Evolutionary conservation across 2,329 filamentous ascomycete genomes (phyloP), one percentile per base, ranked within the genome.

Genomic region (Fusarium armeniacum): DNA sequence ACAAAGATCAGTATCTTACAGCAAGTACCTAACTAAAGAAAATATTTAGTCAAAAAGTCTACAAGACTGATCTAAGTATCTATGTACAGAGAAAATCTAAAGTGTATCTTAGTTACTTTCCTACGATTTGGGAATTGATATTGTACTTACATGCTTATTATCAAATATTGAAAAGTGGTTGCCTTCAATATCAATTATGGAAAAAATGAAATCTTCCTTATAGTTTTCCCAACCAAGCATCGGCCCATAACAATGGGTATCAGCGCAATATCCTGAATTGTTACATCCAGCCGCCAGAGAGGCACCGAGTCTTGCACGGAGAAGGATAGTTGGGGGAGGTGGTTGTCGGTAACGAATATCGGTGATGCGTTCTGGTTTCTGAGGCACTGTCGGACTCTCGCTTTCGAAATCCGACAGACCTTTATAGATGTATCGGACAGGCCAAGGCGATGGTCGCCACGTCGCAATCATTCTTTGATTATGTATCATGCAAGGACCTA

Each of bases 201-300:
- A 49, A 49, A 35, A 15, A 24, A 49, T 49, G 13, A 49, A 49
- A 9, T 49, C 12, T 49, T 49, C 45, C 12, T 26, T 35, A 49
- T 49, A 49, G 5, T 35, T 16, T 49, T 49, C 45, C 45, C 45
- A 49, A 24, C 45, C 45, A 49, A 49, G 45, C 45, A 49, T 49
- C 28, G 28, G 28, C 8, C 9, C 20, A 49, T 49, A 11, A 13
- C 30, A n/a, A 24, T 49, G 15, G 5, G 22, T 49, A 49, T 49
- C 45, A 10, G 45, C 18, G 16, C 45, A 35, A 35, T 49, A 49
- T 35, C 45, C 45, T 49, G 45, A 12, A 35, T 49, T 22, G n/a
- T 49, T 49, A 22, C 45, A 49, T 18, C 45, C 30, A 35, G 30
- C 28, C 13, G 35, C 45, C 22, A 16, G 28, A 35, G 30, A 16